Percentiles rank a stretch among this genome's conserved stretches.
Evolutionary conservation across 805 yeast genomes (phyloP).

Genomic region (Teunomyces funiuensis): DNA sequence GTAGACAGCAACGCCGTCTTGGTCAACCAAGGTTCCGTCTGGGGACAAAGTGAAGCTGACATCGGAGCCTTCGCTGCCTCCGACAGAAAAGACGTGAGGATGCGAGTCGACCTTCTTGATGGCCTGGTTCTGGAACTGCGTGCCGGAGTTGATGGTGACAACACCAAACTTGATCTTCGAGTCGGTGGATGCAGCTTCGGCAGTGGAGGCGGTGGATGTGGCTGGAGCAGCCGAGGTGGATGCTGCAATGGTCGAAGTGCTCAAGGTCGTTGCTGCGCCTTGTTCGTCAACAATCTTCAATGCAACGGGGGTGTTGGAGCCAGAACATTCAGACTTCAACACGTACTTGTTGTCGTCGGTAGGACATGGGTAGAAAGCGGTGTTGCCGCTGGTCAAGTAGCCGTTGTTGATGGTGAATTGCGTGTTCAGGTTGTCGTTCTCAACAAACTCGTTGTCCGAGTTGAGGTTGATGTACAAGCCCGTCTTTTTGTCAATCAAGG

Average conservation of each 20-base stretch:
- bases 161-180: constrained; percentile 17
- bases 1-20: constrained; percentile 28
- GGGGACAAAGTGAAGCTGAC: constrained; percentile 22
- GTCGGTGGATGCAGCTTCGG: constrained; percentile 7
- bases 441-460: constrained; percentile 7
- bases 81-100: constrained; percentile 35
- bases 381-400: constrained; percentile 12
- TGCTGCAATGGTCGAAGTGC: no score
- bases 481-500: constrained; percentile 20
- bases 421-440: constrained; percentile 8
- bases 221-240: constrained; percentile 6
- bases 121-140: constrained; percentile 23
- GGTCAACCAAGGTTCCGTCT: constrained; percentile 32
- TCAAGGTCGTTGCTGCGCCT: constrained; percentile 3
- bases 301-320: constrained; percentile 12
- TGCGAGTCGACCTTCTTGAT: constrained; percentile 30
- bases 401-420: constrained; percentile 13
- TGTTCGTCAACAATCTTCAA: constrained; percentile 7
- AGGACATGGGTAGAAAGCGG: constrained; percentile 14
- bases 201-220: constrained; percentile 6
- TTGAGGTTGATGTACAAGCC: constrained; percentile 16
- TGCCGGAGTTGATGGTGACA: constrained; percentile 24
- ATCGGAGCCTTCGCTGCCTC: constrained; percentile 29
- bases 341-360: constrained; percentile 5
- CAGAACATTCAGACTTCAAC: constrained; percentile 9